Conservation (phyloP, 2,329 filamentous ascomycete genomes). For the Fusarium citri region DNA sequence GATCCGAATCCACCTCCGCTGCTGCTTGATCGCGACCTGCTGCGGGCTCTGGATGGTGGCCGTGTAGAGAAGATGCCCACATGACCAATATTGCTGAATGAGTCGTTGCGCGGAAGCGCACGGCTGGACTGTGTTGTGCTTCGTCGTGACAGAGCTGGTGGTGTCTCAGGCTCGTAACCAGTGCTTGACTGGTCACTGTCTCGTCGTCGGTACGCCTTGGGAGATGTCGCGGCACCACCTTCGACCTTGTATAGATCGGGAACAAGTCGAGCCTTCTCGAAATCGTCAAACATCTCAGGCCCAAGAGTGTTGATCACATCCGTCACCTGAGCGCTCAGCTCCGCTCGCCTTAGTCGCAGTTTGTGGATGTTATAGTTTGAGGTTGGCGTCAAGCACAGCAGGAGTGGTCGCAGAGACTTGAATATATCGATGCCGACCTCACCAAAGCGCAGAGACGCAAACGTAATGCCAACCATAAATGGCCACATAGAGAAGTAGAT, state of each 20-base stretch:
- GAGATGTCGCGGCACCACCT: slow-evolving; percentile 42
- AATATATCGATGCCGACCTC: slow-evolving; percentile 99
- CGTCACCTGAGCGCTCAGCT: slow-evolving; percentile 85
- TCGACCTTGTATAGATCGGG: slow-evolving; percentile 62
- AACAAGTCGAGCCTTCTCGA: slow-evolving; percentile 80
- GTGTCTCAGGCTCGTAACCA: slow-evolving; percentile 54
- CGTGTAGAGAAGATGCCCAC: slow-evolving; percentile 92
- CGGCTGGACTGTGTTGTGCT: slow-evolving; percentile 66
- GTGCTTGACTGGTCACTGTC: slow-evolving; percentile 63
- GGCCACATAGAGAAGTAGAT: slow-evolving; percentile 80
- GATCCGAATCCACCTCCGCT: slow-evolving; percentile 71
- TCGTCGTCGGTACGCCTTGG: slow-evolving; percentile 50
- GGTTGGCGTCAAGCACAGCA: slow-evolving; percentile 85
- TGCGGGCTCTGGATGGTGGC: slow-evolving; percentile 82
- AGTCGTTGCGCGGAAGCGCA: slow-evolving; percentile 84
- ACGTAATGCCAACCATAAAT: slow-evolving; percentile 88
- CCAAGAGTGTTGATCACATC: slow-evolving; percentile 94
- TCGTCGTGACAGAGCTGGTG: slow-evolving; percentile 56
- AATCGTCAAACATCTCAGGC: slow-evolving; percentile 97
- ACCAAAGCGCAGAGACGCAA: slow-evolving; percentile 91
- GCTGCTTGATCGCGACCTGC: slow-evolving; percentile 77
- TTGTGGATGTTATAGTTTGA: slow-evolving; percentile 86
- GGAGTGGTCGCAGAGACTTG: slow-evolving; percentile 90
- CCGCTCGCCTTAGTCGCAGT: slow-evolving; percentile 76
- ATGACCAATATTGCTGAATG: slow-evolving; percentile 87